Percentiles rank a stretch among this genome's conserved stretches.
Conservation (phyloP, 129 eudicot species). For the Logfia minima region DNA sequence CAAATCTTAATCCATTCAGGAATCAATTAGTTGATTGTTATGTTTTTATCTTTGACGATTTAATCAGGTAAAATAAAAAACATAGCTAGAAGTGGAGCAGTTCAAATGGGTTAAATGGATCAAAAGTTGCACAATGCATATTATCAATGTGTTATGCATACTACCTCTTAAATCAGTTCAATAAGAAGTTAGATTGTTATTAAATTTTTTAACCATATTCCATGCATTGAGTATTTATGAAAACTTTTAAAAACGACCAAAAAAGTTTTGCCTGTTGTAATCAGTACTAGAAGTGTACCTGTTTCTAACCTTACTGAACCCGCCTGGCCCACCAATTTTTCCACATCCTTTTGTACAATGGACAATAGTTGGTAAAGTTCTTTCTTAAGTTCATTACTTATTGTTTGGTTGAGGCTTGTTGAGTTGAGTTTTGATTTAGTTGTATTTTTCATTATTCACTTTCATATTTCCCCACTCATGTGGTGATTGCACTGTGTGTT, state of each 20-base stretch:
- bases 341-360: not conserved
- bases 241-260: not conserved
- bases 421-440: conserved; percentile 16
- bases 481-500: not conserved
- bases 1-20: too few species aligned
- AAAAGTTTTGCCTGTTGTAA: not conserved
- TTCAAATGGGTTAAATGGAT: too few species aligned
- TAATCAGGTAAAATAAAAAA: too few species aligned
- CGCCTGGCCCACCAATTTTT: not conserved
- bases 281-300: not conserved
- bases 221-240: not conserved
- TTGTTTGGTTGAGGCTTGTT: not conserved
- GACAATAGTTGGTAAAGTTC: conserved; percentile 11
- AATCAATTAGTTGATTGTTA: not conserved
- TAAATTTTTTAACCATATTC: not conserved
- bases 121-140: too few species aligned
- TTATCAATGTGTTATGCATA: too few species aligned
- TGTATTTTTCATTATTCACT: not conserved
- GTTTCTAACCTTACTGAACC: not conserved
- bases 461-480: not conserved
- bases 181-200: too few species aligned
- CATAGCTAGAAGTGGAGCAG: too few species aligned
- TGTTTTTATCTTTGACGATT: not conserved
- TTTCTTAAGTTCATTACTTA: not conserved
- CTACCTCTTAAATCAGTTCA: too few species aligned